phyloP scores from a whole-genome alignment of 371 early-diverging fungal species.

The Mucor piriformis region DNA sequence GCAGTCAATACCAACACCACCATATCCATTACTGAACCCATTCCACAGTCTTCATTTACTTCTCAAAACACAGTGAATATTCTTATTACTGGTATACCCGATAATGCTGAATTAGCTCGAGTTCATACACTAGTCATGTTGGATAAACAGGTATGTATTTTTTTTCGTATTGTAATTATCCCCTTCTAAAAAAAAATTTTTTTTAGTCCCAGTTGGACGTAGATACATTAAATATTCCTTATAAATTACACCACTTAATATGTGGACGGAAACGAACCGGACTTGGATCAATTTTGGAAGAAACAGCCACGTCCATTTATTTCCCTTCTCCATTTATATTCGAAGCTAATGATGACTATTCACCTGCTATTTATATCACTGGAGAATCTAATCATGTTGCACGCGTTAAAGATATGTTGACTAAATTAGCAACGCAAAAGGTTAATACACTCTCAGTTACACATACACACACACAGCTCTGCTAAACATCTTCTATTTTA shows the following conservation, averaged over 20 bases:
- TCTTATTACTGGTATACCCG: conserved; percentile 47
- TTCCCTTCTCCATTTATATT: conserved; percentile 62
- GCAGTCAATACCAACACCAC: conserved; percentile 41
- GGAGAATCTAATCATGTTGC: conserved; percentile 41
- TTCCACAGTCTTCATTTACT: conserved; percentile 37
- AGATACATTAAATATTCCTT: conserved; percentile 34
- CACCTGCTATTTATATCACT: conserved; percentile 41
- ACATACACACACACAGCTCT: background rate
- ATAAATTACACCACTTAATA: conserved; percentile 55
- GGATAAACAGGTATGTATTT: conserved; percentile 41
- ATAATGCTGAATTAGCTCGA: conserved; percentile 44
- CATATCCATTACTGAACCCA: conserved; percentile 29
- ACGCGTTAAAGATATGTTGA: conserved; percentile 53
- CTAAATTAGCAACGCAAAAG: conserved; percentile 40
- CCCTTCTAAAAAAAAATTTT: background rate
- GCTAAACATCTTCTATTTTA: conserved; percentile 9
- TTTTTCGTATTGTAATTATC: background rate
- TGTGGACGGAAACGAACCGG: conserved; percentile 67
- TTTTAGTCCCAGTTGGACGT: conserved; percentile 26
- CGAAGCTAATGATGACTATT: conserved; percentile 11
- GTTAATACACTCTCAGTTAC: conserved; percentile 22
- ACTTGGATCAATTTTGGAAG: conserved; percentile 66
- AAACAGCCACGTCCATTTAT: conserved; percentile 67
- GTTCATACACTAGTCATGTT: conserved; percentile 44
- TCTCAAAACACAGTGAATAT: conserved; percentile 43